Conservation (phyloP, 2,329 filamentous ascomycete genomes). For the Cordyceps pruinosa region DNA sequence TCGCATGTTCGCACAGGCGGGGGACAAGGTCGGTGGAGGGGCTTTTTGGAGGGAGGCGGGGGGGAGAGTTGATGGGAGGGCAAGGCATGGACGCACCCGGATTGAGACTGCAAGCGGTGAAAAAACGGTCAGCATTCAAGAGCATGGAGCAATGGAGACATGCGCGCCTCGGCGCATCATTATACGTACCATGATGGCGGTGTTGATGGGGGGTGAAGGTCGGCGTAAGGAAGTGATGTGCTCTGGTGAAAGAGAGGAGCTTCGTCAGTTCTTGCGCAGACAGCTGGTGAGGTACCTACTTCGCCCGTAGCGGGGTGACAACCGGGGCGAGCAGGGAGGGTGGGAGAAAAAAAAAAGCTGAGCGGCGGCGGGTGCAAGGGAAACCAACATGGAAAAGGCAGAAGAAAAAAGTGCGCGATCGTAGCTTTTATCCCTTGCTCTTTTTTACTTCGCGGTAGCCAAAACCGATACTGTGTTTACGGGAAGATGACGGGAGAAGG, state of each 20-base stretch:
- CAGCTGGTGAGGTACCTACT: background rate
- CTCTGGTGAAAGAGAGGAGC: constrained; percentile 10
- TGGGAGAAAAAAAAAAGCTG: background rate
- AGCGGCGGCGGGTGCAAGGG: background rate
- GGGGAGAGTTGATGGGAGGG: constrained; percentile 14
- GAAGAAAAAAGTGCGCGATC: background rate
- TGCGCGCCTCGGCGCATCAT: constrained; percentile 1
- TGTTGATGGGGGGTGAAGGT: constrained; percentile 3
- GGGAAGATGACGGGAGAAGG: background rate
- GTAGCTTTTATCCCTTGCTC: background rate
- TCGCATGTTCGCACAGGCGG: constrained; percentile 7
- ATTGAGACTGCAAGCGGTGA: constrained; percentile 51
- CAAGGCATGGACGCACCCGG: constrained; percentile 48
- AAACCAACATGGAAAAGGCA: background rate
- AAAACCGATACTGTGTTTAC: background rate
- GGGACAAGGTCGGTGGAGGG: constrained; percentile 7
- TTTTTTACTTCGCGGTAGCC: background rate
- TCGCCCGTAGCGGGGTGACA: constrained; percentile 6
- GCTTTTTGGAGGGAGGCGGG: constrained; percentile 9
- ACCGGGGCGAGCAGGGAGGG: background rate
- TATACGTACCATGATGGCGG: constrained; percentile 10
- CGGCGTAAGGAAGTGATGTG: constrained; percentile 1
- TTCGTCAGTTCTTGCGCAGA: constrained; percentile 11
- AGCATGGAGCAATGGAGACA: background rate
- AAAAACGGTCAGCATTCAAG: background rate